Conservation (phyloP, 2,329 filamentous ascomycete genomes). For the Ambrosiella beaveri region DNA sequence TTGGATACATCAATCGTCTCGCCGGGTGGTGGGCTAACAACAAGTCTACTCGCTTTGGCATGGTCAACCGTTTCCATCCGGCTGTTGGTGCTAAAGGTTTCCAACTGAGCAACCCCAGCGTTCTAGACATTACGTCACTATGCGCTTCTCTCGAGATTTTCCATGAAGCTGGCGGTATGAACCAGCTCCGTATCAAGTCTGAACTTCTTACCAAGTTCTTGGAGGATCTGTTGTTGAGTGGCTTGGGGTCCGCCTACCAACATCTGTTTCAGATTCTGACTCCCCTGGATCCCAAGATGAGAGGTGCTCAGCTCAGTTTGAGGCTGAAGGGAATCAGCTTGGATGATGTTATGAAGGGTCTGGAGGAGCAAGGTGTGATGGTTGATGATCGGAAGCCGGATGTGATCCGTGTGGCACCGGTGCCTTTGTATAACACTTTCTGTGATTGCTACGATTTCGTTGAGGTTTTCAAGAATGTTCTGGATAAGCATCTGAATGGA, state of each 20-base stretch:
- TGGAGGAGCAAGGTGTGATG: constrained; percentile 51
- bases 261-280: constrained; percentile 43
- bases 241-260: constrained; percentile 16
- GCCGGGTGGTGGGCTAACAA: constrained; percentile 80
- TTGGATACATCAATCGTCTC: constrained; percentile 45
- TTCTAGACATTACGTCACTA: constrained; percentile 55
- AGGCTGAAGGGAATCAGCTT: constrained; percentile 39
- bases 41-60: constrained; percentile 59
- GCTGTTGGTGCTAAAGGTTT: constrained; percentile 64
- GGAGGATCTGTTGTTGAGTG: constrained; percentile 37
- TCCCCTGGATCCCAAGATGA: constrained; percentile 40
- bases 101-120: constrained; percentile 65
- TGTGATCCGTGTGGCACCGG: constrained; percentile 63
- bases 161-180: constrained; percentile 43
- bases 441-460: constrained; percentile 32
- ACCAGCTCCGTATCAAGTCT: constrained; percentile 46
- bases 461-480: constrained; percentile 16
- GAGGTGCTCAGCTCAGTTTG: constrained; percentile 65
- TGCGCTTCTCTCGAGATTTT: constrained; percentile 56
- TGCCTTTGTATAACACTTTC: constrained; percentile 66
- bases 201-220: constrained; percentile 54
- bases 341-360: constrained; percentile 41
- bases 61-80: constrained; percentile 67
- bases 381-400: constrained; percentile 69
- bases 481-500: constrained; percentile 8